phyloP scores from a whole-genome alignment of 176 grass and related monocot species.

The Aegilops sharonensis region DNA sequence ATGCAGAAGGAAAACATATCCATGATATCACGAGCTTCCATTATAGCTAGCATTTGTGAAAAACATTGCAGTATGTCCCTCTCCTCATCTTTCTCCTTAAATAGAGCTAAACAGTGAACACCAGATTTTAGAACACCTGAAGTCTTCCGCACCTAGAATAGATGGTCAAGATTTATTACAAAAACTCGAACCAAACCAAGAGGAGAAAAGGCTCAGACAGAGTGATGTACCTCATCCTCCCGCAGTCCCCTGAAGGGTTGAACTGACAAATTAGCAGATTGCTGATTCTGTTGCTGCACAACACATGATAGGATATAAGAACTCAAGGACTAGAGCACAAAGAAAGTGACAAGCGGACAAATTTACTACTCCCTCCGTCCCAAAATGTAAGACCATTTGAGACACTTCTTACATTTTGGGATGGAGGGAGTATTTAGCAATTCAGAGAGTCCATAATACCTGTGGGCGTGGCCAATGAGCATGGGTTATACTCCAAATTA shows the following conservation, averaged over 20 bases:
- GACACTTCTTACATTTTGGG: too few relatives aligned
- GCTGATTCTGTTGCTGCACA: constrained; percentile 85
- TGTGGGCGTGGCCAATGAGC: constrained; percentile 84
- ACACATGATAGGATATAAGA: constrained; percentile 42
- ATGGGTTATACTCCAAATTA: constrained; percentile 99
- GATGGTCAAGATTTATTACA: constrained; percentile 22
- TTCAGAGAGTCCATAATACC: constrained; percentile 45
- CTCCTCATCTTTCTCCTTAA: constrained; percentile 97
- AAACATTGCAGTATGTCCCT: constrained; percentile 93
- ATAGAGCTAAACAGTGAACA: constrained; percentile 88
- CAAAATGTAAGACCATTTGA: too few relatives aligned
- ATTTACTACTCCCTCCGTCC: background rate
- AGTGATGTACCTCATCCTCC: constrained; percentile 82
- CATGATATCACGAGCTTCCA: constrained; percentile 98
- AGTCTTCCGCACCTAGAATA: constrained; percentile 85
- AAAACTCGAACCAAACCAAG: constrained; percentile 19
- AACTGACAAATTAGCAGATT: constrained; percentile 73
- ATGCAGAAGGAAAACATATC: constrained; percentile 98
- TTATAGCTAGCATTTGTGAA: constrained; percentile 90
- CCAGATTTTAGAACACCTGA: constrained; percentile 92
- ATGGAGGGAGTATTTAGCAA: background rate
- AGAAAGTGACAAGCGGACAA: constrained; percentile 10
- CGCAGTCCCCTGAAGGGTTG: constrained; percentile 79
- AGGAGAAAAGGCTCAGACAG: constrained; percentile 24
- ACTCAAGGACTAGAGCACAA: constrained; percentile 13